These are phyloP conservation scores for Caloboletus inedulis DNA, from an alignment of 1,284 basidiomycete genomes.

Conservation along the genomic window DNA sequence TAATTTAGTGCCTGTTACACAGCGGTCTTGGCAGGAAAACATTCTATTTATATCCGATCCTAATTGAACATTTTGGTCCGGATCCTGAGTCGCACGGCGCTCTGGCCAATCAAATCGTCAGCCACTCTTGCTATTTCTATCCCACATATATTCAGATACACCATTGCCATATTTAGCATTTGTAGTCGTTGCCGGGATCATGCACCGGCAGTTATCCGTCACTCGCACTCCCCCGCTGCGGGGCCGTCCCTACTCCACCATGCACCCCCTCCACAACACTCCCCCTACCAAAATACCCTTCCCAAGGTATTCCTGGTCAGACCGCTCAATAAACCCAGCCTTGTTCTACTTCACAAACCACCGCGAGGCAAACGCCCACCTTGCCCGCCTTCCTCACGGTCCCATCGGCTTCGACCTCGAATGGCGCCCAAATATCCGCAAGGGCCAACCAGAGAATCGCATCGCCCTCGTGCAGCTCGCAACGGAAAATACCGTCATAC, in stretches of 20 bases:
- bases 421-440: constrained; percentile 60
- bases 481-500: constrained; percentile 47
- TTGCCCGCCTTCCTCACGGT: constrained; percentile 27
- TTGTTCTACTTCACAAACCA: constrained; percentile 28
- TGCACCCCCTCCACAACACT: constrained; percentile 7
- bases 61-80: constrained; percentile 24
- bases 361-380: constrained; percentile 20
- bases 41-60: constrained; percentile 32
- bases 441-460: constrained; percentile 53
- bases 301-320: constrained; percentile 28
- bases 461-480: constrained; percentile 71
- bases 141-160: constrained; percentile 8
- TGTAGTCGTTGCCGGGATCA: constrained; percentile 8
- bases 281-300: constrained; percentile 4
- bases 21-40: constrained; percentile 29
- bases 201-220: constrained; percentile 3
- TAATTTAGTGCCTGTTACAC: constrained; percentile 33
- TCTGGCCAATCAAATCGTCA: constrained; percentile 24
- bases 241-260: constrained; percentile 9
- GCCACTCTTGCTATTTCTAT: constrained; percentile 21
- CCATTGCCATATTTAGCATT: constrained; percentile 14
- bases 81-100: constrained; percentile 17
- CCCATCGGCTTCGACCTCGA: constrained; percentile 71
- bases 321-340: constrained; percentile 2
- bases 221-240: not conserved